These are phyloP conservation scores for Cicer pinnatifidum DNA, from an alignment of 306 rosid genomes.

Conservation along the genomic window DNA sequence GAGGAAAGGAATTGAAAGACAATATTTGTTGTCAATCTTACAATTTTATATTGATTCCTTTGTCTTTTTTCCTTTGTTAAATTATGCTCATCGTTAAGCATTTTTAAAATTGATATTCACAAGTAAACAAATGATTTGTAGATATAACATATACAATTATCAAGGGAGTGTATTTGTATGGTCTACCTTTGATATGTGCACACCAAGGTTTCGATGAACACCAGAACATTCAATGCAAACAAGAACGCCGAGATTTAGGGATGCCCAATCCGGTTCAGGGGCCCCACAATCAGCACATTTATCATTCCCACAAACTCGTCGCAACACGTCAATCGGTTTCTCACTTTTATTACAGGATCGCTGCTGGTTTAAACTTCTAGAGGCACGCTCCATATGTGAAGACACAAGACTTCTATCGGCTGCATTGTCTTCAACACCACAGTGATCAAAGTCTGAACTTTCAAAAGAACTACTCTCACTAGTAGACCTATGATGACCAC, in stretches of 20 bases:
- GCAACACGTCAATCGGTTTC: constrained; percentile 89
- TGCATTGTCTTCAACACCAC: constrained; percentile 71
- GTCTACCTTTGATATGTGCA: constrained; percentile 94
- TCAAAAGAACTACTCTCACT: constrained; percentile 99
- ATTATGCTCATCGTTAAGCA: constrained; percentile 30
- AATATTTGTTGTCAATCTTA: not conserved
- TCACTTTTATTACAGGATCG: constrained; percentile 75
- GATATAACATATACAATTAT: constrained; percentile 31
- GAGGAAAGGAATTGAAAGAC: not conserved
- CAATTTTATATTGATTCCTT: constrained; percentile 28
- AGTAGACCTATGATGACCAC: constrained; percentile 84
- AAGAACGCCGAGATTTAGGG: constrained; percentile 97
- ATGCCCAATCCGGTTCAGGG: constrained; percentile 99
- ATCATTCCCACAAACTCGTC: constrained; percentile 90
- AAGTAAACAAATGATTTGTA: constrained; percentile 8
- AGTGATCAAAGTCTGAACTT: constrained; percentile 95
- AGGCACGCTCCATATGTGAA: constrained; percentile 69
- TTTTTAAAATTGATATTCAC: constrained; percentile 6
- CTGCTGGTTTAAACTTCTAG: constrained; percentile 76
- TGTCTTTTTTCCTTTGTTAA: not conserved
- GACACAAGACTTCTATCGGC: constrained; percentile 71
- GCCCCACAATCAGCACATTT: constrained; percentile 98
- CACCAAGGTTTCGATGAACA: constrained; percentile 99
- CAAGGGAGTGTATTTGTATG: constrained; percentile 23
- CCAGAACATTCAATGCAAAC: constrained; percentile 99